Evolutionary conservation across 1,139 yeast genomes (phyloP), one percentile per base, ranked within the genome.

Genomic region (Yamadazyma taylorii): DNA sequence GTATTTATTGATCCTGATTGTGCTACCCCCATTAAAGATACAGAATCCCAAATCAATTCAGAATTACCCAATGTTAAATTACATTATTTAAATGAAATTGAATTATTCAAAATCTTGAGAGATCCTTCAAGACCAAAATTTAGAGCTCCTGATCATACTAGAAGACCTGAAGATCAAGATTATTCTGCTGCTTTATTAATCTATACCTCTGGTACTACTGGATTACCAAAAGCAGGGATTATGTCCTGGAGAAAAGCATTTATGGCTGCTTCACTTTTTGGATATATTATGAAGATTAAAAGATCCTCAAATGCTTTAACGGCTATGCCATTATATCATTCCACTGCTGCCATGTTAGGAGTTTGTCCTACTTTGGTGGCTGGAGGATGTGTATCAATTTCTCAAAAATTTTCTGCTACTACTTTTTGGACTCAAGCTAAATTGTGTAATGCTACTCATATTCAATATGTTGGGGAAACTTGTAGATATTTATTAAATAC

Each of bases 401-500:
- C 94, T 17, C 83, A 82, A 50, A 87, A 86, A 61, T 92, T 92
- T 59, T 84, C 95, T 2, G 83, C 95, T 3, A 71, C 85, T 3
- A 77, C 88, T 3, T 89, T 87, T 59, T 90, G 98, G 97, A 84
- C 92, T 17, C 96, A 90, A 59, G 94, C 86, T 5, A 81, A 73
- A 50, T 56, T 86, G 29, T 62, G 81, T 19, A 63, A 72, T 2
- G 86, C 96, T 3, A 85, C 95, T 7, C 87, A 86, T 47, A 75
- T 88, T 39, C 97, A 90, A 63, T 90, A 90, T 51, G 97, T 92
- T 12, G 98, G 98, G 17, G 98, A 92, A 61, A 90, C 89, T 30
- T 88, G 97, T 60, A 78, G 98, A 39, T 92, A 89, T 57, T 70
- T 90, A 45, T 63, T 86, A 45, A 80, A 83, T 48, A 73, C 92